A percentile compares a stretch with the other conserved stretches of the same genome.
These are phyloP conservation scores for Gracilariopsis chorda DNA, from an alignment of 23 red algal genomes.

Conservation along the genomic window DNA sequence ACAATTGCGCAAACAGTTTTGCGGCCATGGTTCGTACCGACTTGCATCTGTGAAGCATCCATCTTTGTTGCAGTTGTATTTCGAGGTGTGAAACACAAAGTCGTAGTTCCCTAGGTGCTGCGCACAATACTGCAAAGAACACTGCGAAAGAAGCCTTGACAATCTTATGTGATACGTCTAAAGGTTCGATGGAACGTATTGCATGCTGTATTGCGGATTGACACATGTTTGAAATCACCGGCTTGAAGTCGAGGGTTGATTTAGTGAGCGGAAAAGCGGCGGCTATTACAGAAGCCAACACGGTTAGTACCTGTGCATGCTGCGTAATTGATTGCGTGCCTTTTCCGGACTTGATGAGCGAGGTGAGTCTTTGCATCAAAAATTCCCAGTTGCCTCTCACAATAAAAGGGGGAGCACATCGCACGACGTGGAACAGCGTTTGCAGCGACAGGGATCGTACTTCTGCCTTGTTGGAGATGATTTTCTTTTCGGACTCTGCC, in stretches of 20 bases:
- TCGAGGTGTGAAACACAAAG: background rate
- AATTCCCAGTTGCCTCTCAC: background rate
- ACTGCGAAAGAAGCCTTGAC: background rate
- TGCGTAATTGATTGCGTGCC: background rate
- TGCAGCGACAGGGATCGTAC: background rate
- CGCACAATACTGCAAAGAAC: background rate
- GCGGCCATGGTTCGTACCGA: background rate
- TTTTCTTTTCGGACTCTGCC: too few relatives aligned
- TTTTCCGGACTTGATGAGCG: background rate
- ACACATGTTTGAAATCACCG: background rate
- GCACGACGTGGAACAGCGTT: background rate
- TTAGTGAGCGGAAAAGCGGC: background rate
- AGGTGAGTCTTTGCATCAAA: background rate
- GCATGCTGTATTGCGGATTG: background rate
- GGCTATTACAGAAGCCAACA: background rate
- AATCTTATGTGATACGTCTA: background rate
- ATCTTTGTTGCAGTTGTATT: background rate
- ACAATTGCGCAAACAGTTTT: background rate
- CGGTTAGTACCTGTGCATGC: background rate
- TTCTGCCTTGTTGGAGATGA: background rate
- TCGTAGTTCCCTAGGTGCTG: background rate
- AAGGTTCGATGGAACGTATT: background rate
- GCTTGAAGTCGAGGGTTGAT: background rate
- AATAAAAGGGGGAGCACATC: background rate
- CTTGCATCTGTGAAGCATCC: background rate